Conservation (phyloP, 2,329 filamentous ascomycete genomes). For the Paecilomyces sp. region DNA sequence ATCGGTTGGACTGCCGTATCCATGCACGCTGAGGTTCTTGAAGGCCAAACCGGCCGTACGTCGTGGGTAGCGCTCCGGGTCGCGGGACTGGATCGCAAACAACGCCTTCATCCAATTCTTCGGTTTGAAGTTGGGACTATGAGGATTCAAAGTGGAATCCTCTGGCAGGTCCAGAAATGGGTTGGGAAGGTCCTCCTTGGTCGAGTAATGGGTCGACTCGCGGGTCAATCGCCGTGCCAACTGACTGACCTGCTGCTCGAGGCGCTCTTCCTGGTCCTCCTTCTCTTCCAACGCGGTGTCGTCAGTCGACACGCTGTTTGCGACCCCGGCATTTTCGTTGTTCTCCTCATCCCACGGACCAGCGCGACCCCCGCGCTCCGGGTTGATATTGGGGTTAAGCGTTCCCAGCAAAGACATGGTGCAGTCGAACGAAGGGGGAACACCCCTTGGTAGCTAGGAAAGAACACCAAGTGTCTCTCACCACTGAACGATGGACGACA, state of each 20-base stretch:
- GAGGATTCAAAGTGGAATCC: slow-evolving; percentile 37
- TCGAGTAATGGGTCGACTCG: slow-evolving; percentile 25
- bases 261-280: slow-evolving; percentile 13
- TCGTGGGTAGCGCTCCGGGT: slow-evolving; percentile 29
- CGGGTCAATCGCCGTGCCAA: slow-evolving; percentile 28
- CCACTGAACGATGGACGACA: background rate
- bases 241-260: slow-evolving; percentile 23
- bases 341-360: slow-evolving; percentile 9
- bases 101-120: slow-evolving; percentile 42
- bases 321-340: slow-evolving; percentile 5
- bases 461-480: background rate
- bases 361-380: background rate
- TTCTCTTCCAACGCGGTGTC: background rate
- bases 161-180: slow-evolving; percentile 24
- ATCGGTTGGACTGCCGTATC: slow-evolving; percentile 27
- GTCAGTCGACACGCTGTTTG: background rate
- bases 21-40: slow-evolving; percentile 32
- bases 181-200: slow-evolving; percentile 20
- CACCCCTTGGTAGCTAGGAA: background rate
- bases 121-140: slow-evolving; percentile 37
- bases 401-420: slow-evolving; percentile 29
- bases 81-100: slow-evolving; percentile 32
- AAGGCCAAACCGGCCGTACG: slow-evolving; percentile 34
- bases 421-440: slow-evolving; percentile 1
- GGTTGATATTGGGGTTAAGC: slow-evolving; percentile 19